Conservation (phyloP, 176 grass and related monocot species). For the Carex kokanica region DNA sequence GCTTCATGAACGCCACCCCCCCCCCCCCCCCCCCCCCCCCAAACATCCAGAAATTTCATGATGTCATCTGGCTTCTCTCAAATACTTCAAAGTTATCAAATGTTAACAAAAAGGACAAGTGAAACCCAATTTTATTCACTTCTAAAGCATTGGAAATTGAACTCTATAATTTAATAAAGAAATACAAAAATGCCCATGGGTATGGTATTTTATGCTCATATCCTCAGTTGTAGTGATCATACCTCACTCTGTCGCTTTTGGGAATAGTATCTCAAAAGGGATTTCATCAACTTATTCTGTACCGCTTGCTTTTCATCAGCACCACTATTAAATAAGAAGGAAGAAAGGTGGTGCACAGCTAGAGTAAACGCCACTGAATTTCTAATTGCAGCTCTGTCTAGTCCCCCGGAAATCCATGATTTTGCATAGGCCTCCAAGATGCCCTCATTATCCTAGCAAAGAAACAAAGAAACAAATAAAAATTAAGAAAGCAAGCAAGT, state of each 20-base stretch:
- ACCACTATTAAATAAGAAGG: conserved; percentile 43
- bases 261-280: conserved; percentile 49
- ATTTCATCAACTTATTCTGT: conserved; percentile 64
- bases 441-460: conserved; percentile 57
- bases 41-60: background rate
- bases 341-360: conserved; percentile 61
- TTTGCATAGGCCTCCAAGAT: conserved; percentile 82
- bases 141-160: background rate
- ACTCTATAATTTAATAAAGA: background rate
- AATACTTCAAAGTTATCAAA: background rate
- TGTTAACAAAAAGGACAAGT: background rate
- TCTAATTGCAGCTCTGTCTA: conserved; percentile 59
- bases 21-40: no score
- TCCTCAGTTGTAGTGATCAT: background rate
- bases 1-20: background rate
- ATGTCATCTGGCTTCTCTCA: background rate
- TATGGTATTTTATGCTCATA: background rate
- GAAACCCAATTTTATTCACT: background rate
- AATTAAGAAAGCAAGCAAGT: background rate
- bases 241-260: conserved; percentile 65
- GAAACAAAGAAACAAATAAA: conserved; percentile 18
- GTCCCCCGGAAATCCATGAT: conserved; percentile 68
- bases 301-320: conserved; percentile 31
- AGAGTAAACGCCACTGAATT: conserved; percentile 56
- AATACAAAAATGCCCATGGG: background rate